Evolutionary conservation across 1,284 basidiomycete genomes (phyloP), one percentile per base, ranked within the genome.

Genomic region (Phlebopus sp.): DNA sequence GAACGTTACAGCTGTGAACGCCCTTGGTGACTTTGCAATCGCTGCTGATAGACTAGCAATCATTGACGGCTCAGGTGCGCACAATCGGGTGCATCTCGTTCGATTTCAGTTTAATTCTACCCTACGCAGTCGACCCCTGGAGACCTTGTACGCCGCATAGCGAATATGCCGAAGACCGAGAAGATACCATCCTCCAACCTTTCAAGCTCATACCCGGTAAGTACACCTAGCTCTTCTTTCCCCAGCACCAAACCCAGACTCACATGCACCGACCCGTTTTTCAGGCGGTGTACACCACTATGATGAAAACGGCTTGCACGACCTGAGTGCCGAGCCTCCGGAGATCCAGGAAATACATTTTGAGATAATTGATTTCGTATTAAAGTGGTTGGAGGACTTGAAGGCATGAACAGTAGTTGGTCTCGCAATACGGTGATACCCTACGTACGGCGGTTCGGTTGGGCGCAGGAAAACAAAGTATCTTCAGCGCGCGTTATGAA

Each of bases 131-230:
- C 27, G 92, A 96, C 67, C 93, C 94, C 3, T 97, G 93, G 93
- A 78, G 87, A 51, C 89, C 90, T 0, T 85, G 84, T 52, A 88
- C 94, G 1, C 91, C 92, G 0, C 91, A 95, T 62, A 89, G 86
- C 53, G 79, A 86, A 42, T 79, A 89, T 44, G 92, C 92, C 0
- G 68, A 73, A 5, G 71, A 78, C 37, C 75, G 94, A 29, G 64
- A 76, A 36, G 90, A 93, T 66, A 91, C 90, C 0, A 66, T 85
- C 11, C 57, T 81, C 15, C 74, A 79, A 42, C 95, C 95, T 0
- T 92, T 94, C 70, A 93, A 94, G 66, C 59, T 96, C 43, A 97
- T 98, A 51, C 84, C 84, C n/a, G 76, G 90, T 90, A 56, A 35
- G 82, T 71, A 21, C 44, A 11, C 17, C 2, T 18, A 18, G 32